Conservation (phyloP, 768 basidiomycete species). For the Phylloporus arenicola region DNA sequence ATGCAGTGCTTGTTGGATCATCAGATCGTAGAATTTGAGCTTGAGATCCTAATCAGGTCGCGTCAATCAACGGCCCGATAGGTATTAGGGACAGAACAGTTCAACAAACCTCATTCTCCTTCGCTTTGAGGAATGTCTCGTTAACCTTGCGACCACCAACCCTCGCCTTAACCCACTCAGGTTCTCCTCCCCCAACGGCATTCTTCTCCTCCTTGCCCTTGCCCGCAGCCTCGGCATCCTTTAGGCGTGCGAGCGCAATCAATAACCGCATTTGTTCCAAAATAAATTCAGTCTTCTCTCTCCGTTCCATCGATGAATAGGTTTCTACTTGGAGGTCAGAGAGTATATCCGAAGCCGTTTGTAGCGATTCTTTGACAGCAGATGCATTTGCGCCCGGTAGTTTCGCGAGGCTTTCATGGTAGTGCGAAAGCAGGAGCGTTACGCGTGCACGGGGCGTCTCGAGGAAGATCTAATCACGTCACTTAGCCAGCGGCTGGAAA, state of each 20-base stretch:
- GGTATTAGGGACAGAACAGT: not conserved
- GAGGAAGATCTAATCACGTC: constrained; percentile 71
- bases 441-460: constrained; percentile 95
- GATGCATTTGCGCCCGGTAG: constrained; percentile 37
- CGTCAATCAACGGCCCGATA: not conserved
- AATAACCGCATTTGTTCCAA: constrained; percentile 95
- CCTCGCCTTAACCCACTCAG: constrained; percentile 89
- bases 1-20: constrained; percentile 92
- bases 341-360: constrained; percentile 86
- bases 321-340: constrained; percentile 98
- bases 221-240: constrained; percentile 59
- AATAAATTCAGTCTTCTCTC: constrained; percentile 98
- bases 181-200: constrained; percentile 63
- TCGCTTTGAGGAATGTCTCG: constrained; percentile 84
- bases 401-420: constrained; percentile 70
- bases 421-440: constrained; percentile 76
- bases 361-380: constrained; percentile 58
- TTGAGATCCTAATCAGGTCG: constrained; percentile 72
- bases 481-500: not conserved
- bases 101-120: constrained; percentile 74
- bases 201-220: constrained; percentile 53
- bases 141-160: constrained; percentile 94
- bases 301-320: constrained; percentile 95
- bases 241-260: constrained; percentile 67
- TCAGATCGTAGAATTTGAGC: constrained; percentile 91